Percentiles rank a stretch among this genome's conserved stretches.
These are phyloP conservation scores for Fraxinus xanthoxyloides DNA, from an alignment of 305 asterid genomes.

Conservation along the genomic window DNA sequence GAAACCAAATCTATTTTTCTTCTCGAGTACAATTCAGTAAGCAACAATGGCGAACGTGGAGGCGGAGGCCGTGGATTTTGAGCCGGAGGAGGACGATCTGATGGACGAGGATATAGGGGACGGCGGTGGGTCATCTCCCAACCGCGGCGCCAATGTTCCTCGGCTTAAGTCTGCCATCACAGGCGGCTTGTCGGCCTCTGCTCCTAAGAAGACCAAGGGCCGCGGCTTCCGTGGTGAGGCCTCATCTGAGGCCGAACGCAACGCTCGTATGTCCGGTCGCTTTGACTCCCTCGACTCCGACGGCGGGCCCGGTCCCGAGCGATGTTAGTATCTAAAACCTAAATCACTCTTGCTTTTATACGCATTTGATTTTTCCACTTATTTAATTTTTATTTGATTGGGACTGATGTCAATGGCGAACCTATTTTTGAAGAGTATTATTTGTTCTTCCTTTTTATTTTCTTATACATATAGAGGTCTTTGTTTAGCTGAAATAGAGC, in stretches of 20 bases:
- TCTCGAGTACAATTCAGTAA: not conserved
- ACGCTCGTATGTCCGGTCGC: slow-evolving; percentile 80
- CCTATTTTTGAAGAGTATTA: not conserved
- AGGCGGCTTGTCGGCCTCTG: slow-evolving; percentile 58
- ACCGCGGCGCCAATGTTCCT: slow-evolving; percentile 47
- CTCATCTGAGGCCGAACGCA: slow-evolving; percentile 74
- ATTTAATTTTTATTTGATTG: not conserved
- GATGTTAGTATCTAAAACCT: slow-evolving; percentile 57
- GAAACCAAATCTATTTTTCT: not conserved
- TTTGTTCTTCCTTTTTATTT: not conserved
- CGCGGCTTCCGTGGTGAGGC: slow-evolving; percentile 94
- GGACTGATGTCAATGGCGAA: too few species aligned
- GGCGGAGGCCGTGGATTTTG: slow-evolving; percentile 87
- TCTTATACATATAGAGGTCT: not conserved
- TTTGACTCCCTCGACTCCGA: slow-evolving; percentile 78
- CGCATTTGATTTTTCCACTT: not conserved
- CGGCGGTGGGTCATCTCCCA: slow-evolving; percentile 38
- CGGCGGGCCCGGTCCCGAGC: slow-evolving; percentile 95
- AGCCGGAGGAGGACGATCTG: slow-evolving; percentile 94
- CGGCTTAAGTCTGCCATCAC: slow-evolving; percentile 87
- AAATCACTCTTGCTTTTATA: not conserved
- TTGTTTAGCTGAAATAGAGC: not conserved
- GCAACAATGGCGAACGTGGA: slow-evolving; percentile 68
- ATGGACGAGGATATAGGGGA: slow-evolving; percentile 85
- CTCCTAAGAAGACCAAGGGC: slow-evolving; percentile 87